Percentiles rank a stretch among this genome's conserved stretches.
These are phyloP conservation scores for Auriscalpium microsporum DNA, from an alignment of 768 basidiomycete species.

Conservation along the genomic window DNA sequence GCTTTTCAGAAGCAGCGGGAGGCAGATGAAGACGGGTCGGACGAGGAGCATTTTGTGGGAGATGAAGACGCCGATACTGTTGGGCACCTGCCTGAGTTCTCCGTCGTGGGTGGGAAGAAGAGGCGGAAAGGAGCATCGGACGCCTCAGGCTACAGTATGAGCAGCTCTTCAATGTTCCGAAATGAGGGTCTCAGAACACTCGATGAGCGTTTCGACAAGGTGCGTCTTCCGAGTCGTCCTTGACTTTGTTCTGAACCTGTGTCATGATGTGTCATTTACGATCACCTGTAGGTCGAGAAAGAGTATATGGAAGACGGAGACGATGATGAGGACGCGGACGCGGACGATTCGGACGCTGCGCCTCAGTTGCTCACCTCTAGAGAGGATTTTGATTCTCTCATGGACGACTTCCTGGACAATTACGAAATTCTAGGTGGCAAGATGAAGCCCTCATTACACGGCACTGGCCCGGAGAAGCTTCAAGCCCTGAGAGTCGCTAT, in stretches of 20 bases:
- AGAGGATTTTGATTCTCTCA: slow-evolving; percentile 83
- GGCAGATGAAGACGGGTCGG: slow-evolving; percentile 21
- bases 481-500: slow-evolving; percentile 71
- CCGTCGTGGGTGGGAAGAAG: slow-evolving; percentile 74
- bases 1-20: slow-evolving; percentile 54
- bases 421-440: slow-evolving; percentile 88
- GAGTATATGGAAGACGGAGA: slow-evolving; percentile 64
- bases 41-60: slow-evolving; percentile 51
- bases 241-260: too few species aligned
- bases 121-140: slow-evolving; percentile 69
- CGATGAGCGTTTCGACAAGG: slow-evolving; percentile 93
- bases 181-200: slow-evolving; percentile 82
- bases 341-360: slow-evolving; percentile 47
- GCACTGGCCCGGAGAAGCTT: slow-evolving; percentile 70
- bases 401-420: slow-evolving; percentile 89
- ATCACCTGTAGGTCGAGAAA: slow-evolving; percentile 52
- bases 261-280: too few species aligned
- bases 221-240: slow-evolving; percentile 24
- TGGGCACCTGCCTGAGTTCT: slow-evolving; percentile 61
- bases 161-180: slow-evolving; percentile 90
- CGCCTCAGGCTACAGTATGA: slow-evolving; percentile 95
- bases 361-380: slow-evolving; percentile 74
- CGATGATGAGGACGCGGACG: slow-evolving; percentile 30
- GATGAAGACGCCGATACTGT: slow-evolving; percentile 57
- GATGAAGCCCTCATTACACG: slow-evolving; percentile 67